A percentile compares a stretch with the other conserved stretches of the same genome.
phyloP scores from a whole-genome alignment of 257 asterid species.

The Solanum bulbocastanum region DNA sequence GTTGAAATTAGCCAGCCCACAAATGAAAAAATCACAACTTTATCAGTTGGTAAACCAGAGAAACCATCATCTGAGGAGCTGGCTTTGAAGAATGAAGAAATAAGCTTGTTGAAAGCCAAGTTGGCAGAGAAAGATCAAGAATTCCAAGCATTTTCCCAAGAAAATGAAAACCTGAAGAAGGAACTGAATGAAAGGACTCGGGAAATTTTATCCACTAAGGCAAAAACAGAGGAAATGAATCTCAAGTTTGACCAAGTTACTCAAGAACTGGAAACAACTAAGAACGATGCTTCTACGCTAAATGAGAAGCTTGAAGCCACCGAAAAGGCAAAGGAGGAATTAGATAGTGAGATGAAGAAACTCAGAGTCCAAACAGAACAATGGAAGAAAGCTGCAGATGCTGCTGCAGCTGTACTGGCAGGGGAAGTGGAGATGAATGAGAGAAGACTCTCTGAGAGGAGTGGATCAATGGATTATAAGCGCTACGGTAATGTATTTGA shows the following conservation, averaged over 20 bases:
- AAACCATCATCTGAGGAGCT: constrained; percentile 26
- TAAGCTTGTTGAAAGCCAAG: constrained; percentile 20
- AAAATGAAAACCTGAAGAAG: constrained; percentile 34
- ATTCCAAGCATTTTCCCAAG: constrained; percentile 19
- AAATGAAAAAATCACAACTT: constrained; percentile 17
- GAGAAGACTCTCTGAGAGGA: constrained; percentile 67
- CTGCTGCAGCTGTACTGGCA: constrained; percentile 72
- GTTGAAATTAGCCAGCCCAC: constrained; percentile 6
- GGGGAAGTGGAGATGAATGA: constrained; percentile 53
- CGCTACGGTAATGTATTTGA: constrained; percentile 29
- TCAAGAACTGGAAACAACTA: constrained; percentile 48
- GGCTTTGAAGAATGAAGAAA: constrained; percentile 42
- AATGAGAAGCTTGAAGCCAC: constrained; percentile 37
- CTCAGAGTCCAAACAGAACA: constrained; percentile 76
- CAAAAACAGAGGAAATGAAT: constrained; percentile 31
- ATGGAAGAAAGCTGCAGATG: constrained; percentile 96
- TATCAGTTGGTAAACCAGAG: constrained; percentile 14
- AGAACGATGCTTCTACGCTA: constrained; percentile 7
- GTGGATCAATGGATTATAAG: constrained; percentile 80
- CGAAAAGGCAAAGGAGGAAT: constrained; percentile 44
- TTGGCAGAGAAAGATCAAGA: constrained; percentile 46
- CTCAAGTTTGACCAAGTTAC: constrained; percentile 21
- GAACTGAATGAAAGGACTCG: constrained; percentile 33
- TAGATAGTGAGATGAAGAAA: constrained; percentile 79
- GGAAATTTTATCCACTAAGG: constrained; percentile 30